A percentile compares a stretch with the other conserved stretches of the same genome.
These are phyloP conservation scores for Cladobotryum mycophilum DNA, from an alignment of 2,329 filamentous ascomycete species.

Conservation along the genomic window DNA sequence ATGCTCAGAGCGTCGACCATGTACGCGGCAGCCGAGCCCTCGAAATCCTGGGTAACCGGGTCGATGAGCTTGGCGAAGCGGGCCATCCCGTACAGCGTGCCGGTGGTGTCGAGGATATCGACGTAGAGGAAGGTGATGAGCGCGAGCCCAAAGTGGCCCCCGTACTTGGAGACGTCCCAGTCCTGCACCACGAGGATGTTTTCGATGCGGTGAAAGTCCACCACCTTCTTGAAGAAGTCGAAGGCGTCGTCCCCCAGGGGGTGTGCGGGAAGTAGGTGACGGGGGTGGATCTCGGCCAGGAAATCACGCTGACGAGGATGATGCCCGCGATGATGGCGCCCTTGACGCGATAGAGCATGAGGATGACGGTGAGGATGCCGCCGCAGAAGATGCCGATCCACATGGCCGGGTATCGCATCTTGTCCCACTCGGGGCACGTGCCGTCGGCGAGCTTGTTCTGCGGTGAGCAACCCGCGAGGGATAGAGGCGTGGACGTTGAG, in stretches of 20 bases:
- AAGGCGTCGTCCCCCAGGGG: constrained; percentile 62
- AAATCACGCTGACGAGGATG: constrained; percentile 77
- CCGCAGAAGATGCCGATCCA: constrained; percentile 89
- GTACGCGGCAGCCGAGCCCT: constrained; percentile 77
- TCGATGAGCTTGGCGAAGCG: constrained; percentile 76
- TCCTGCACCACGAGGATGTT: constrained; percentile 64
- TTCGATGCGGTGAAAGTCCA: constrained; percentile 73
- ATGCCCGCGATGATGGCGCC: constrained; percentile 82
- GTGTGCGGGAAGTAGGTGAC: constrained; percentile 80
- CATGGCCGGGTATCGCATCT: constrained; percentile 78
- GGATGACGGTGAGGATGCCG: constrained; percentile 68
- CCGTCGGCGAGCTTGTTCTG: constrained; percentile 39
- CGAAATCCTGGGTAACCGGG: constrained; percentile 77
- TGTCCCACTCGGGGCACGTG: constrained; percentile 54
- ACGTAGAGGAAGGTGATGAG: constrained; percentile 88
- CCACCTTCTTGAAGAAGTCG: constrained; percentile 83
- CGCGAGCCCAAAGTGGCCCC: constrained; percentile 72
- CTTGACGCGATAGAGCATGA: constrained; percentile 83
- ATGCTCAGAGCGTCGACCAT: constrained; percentile 74
- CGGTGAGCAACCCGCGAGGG: constrained; percentile 64
- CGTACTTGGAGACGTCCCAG: constrained; percentile 63
- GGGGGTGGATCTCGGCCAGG: constrained; percentile 70
- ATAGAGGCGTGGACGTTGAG: constrained; percentile 59
- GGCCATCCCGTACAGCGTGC: constrained; percentile 85
- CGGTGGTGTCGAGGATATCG: constrained; percentile 81